A percentile compares a stretch with the other conserved stretches of the same genome.
Evolutionary conservation across 2,329 filamentous ascomycete species (phyloP).

Genomic region (Ceratocystis cubensis): DNA sequence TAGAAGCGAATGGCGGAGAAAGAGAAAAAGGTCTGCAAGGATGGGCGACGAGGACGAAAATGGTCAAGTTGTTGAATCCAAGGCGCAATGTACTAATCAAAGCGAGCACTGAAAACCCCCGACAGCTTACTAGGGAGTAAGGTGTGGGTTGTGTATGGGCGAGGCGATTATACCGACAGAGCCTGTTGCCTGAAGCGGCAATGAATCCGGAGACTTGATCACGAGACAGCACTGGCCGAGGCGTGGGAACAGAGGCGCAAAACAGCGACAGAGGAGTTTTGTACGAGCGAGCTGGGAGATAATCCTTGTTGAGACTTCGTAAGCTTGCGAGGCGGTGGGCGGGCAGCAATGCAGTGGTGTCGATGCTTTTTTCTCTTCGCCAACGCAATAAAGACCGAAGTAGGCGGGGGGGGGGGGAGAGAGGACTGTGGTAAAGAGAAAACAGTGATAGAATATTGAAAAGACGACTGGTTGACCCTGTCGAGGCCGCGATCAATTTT

Average conservation of each 20-base stretch:
- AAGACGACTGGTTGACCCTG: not conserved
- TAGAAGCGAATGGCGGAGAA: not conserved
- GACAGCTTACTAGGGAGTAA: not conserved
- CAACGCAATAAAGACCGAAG: not conserved
- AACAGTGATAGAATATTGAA: not conserved
- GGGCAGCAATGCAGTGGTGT: conserved; percentile 8
- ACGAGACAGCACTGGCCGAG: not conserved
- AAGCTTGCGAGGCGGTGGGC: conserved; percentile 1
- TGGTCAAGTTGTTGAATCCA: not conserved
- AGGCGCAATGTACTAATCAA: not conserved
- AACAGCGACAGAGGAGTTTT: not conserved
- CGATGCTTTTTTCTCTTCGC: conserved; percentile 1
- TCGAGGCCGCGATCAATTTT: not conserved
- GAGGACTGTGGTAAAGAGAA: not conserved
- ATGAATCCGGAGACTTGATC: not conserved
- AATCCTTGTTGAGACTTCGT: conserved; percentile 1
- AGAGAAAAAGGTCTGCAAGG: not conserved
- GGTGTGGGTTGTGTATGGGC: not conserved
- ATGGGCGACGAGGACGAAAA: not conserved
- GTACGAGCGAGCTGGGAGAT: not conserved
- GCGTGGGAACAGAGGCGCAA: not conserved
- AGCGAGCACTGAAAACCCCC: not conserved
- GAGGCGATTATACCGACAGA: not conserved
- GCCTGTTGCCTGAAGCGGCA: conserved; percentile 5
- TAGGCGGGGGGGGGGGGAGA: not conserved